A percentile compares a stretch with the other conserved stretches of the same genome.
These are phyloP conservation scores for Galerina sulciceps DNA, from an alignment of 768 basidiomycete species.

Conservation along the genomic window DNA sequence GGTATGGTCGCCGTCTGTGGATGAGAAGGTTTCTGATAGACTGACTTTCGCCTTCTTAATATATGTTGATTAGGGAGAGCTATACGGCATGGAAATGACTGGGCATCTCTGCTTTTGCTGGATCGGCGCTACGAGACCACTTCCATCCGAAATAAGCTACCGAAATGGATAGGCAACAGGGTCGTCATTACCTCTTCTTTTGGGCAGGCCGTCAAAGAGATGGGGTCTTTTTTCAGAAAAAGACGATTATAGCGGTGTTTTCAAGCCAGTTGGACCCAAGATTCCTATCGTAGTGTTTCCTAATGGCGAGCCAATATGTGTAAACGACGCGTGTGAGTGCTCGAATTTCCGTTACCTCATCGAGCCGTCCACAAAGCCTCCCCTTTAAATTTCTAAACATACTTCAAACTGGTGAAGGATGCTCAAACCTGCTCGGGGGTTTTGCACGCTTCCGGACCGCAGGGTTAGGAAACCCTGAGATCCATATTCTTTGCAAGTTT, in stretches of 20 bases:
- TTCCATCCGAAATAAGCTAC: slow-evolving; percentile 79
- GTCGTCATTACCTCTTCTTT: slow-evolving; percentile 65
- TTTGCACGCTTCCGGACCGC: no score
- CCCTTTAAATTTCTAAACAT: no score
- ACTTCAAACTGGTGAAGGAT: no score
- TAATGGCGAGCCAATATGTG: no score
- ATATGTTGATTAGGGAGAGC: slow-evolving; percentile 69
- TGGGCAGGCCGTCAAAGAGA: slow-evolving; percentile 69
- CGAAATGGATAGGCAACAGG: slow-evolving; percentile 82
- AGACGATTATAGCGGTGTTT: slow-evolving; percentile 37
- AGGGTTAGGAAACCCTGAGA: no score
- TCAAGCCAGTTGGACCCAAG: no score
- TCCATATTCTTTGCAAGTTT: no score
- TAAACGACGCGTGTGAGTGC: no score
- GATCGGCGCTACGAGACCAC: slow-evolving; percentile 79
- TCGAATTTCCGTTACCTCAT: no score
- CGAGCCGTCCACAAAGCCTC: no score
- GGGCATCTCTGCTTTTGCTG: slow-evolving; percentile 88
- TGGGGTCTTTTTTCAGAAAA: slow-evolving; percentile 71
- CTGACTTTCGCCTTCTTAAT: background rate
- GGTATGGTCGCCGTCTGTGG: slow-evolving; percentile 50
- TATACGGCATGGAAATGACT: slow-evolving; percentile 89
- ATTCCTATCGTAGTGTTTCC: no score
- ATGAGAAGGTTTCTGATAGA: background rate
- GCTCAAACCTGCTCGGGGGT: no score